phyloP scores from a whole-genome alignment of 495 filamentous ascomycete genomes.

The Cercophora newfieldiana region DNA sequence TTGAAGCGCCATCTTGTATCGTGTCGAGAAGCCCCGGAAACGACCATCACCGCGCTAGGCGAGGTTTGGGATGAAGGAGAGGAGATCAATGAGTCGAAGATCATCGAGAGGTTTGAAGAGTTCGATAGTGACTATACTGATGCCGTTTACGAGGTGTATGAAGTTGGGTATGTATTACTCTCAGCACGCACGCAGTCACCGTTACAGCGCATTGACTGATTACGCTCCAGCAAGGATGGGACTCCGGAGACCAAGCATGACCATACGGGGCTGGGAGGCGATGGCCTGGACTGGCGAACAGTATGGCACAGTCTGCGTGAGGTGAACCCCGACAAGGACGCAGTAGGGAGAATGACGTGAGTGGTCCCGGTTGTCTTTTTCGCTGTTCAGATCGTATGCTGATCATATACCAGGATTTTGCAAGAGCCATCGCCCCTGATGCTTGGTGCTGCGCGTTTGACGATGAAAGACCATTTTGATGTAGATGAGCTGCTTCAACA shows the following conservation, averaged over 20 bases:
- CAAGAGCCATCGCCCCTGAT: conserved; percentile 54
- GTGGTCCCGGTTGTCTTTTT: conserved; percentile 8
- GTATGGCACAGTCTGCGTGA: conserved; percentile 45
- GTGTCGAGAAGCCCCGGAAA: conserved; percentile 29
- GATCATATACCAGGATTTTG: conserved; percentile 32
- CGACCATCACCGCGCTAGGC: conserved; percentile 37
- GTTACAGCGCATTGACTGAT: background rate
- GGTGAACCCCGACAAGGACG: conserved; percentile 30
- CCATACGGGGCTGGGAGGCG: conserved; percentile 28
- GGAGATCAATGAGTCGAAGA: conserved; percentile 32
- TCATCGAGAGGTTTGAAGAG: conserved; percentile 18
- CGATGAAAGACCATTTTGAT: conserved; percentile 50
- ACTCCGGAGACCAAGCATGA: conserved; percentile 15
- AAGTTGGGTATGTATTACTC: conserved; percentile 43
- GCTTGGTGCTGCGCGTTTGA: conserved; percentile 51
- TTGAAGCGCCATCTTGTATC: conserved; percentile 39
- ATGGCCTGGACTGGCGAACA: conserved; percentile 30
- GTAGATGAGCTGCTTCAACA: conserved; percentile 53
- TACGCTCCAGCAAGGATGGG: background rate
- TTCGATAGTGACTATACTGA: conserved; percentile 30
- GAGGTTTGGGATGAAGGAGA: conserved; percentile 36
- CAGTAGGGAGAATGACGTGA: conserved; percentile 54
- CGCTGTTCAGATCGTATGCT: background rate
- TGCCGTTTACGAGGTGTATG: conserved; percentile 52
- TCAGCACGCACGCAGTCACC: background rate